Evolutionary conservation across 2,329 filamentous ascomycete species (phyloP).

Genomic region (Colletotrichum magnum): DNA sequence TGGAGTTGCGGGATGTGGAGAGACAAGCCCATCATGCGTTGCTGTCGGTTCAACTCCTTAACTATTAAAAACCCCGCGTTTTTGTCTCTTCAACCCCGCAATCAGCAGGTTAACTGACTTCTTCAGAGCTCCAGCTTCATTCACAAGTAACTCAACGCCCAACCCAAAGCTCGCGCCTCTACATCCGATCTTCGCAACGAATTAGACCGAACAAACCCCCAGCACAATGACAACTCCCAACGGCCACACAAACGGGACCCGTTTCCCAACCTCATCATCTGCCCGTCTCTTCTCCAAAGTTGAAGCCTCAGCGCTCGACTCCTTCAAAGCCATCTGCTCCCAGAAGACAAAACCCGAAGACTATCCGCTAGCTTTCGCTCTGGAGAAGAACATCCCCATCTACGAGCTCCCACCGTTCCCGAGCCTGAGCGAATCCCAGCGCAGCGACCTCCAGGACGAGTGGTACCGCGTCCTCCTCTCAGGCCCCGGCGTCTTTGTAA

Average conservation of each 20-base stretch:
- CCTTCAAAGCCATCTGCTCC: slow-evolving; percentile 61
- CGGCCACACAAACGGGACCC: slow-evolving; percentile 9
- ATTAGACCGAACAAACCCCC: neutral
- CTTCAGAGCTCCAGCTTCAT: neutral
- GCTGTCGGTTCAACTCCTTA: no score
- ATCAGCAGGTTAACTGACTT: neutral
- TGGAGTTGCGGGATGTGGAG: slow-evolving; percentile 1
- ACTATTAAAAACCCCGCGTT: slow-evolving; percentile 26
- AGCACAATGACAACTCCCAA: slow-evolving; percentile 15
- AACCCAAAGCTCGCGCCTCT: neutral
- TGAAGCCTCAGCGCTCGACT: slow-evolving; percentile 54
- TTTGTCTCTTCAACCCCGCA: neutral
- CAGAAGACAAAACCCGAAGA: slow-evolving; percentile 50
- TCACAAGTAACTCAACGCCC: no score
- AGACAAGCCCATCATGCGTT: neutral
- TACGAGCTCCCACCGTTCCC: slow-evolving; percentile 62
- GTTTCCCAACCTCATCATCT: neutral
- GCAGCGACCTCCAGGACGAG: slow-evolving; percentile 68
- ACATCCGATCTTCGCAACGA: neutral
- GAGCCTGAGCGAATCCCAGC: slow-evolving; percentile 41
- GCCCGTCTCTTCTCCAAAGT: slow-evolving; percentile 45
- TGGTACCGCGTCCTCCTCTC: slow-evolving; percentile 70
- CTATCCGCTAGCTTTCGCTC: slow-evolving; percentile 69
- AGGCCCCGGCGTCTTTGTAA: slow-evolving; percentile 73
- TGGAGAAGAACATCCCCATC: slow-evolving; percentile 68